A percentile compares a stretch with the other conserved stretches of the same genome.
Conservation (phyloP, 1,139 yeast genomes). For the Tardiomyces digboiensis region DNA sequence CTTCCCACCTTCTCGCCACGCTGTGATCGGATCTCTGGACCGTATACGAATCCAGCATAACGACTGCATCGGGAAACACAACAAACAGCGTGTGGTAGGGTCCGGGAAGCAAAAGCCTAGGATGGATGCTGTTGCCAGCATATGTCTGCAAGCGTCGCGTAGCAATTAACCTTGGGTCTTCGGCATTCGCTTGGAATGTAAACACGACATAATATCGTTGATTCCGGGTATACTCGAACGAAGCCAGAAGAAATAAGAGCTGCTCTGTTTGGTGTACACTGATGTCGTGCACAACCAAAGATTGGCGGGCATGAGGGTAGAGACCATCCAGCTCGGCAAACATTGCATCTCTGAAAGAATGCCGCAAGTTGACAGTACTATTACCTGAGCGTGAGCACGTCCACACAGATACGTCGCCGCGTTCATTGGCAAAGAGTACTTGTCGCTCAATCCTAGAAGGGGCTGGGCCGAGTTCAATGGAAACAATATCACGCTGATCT, state of each 20-base stretch:
- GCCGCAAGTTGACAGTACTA: constrained; percentile 29
- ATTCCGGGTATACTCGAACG: constrained; percentile 26
- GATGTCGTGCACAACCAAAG: constrained; percentile 44
- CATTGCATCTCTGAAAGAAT: constrained; percentile 27
- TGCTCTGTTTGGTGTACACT: constrained; percentile 25
- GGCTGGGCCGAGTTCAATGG: constrained; percentile 49
- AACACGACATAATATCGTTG: constrained; percentile 40
- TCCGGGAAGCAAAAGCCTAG: constrained; percentile 48
- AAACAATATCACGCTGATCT: constrained; percentile 41
- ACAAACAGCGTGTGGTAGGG: constrained; percentile 59
- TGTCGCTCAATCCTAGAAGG: constrained; percentile 44
- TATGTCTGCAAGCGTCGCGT: constrained; percentile 46
- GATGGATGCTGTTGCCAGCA: constrained; percentile 28
- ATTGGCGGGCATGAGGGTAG: constrained; percentile 33
- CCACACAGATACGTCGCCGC: constrained; percentile 39
- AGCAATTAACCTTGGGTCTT: constrained; percentile 49
- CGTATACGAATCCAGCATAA: constrained; percentile 54
- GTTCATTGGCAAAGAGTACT: constrained; percentile 30
- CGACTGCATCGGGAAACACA: constrained; percentile 49
- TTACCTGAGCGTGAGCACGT: constrained; percentile 37
- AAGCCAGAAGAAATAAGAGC: constrained; percentile 42
- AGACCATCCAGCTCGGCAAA: constrained; percentile 32
- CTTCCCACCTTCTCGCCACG: constrained; percentile 55
- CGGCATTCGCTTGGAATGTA: constrained; percentile 28
- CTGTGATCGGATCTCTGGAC: constrained; percentile 23